Evolutionary conservation across 371 early-diverging fungal species (phyloP).

Genomic region (Mortierella sp.): DNA sequence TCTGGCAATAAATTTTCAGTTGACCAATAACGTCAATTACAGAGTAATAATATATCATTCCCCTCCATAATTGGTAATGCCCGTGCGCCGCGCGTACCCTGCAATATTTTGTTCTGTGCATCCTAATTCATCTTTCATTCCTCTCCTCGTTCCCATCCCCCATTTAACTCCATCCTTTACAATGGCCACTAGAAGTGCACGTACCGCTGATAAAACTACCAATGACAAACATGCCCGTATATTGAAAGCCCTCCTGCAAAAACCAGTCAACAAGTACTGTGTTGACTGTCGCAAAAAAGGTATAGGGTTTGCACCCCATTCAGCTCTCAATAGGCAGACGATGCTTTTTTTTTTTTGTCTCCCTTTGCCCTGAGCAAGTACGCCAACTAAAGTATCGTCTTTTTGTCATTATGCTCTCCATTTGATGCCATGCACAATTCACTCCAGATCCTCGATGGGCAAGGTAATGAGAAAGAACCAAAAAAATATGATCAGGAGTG

Average conservation of each 20-base stretch:
- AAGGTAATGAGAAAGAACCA: conserved; percentile 17
- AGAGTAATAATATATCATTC: neutral
- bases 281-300: conserved; percentile 89
- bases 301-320: conserved; percentile 26
- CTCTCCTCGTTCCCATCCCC: neutral
- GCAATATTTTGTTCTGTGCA: neutral
- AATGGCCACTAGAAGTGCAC: conserved; percentile 83
- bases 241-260: conserved; percentile 78
- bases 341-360: neutral
- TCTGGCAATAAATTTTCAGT: too few species aligned
- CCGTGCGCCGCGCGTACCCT: neutral
- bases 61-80: neutral
- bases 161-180: neutral
- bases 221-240: conserved; percentile 80
- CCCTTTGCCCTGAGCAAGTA: neutral
- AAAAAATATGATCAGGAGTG: neutral
- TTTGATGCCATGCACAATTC: neutral
- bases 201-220: conserved; percentile 79
- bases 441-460: conserved; percentile 89
- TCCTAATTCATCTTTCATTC: neutral
- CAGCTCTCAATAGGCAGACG: too few species aligned
- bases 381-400: neutral
- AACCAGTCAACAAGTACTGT: conserved; percentile 81
- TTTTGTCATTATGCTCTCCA: neutral
- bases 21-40: neutral